A percentile compares a stretch with the other conserved stretches of the same genome.
These are phyloP conservation scores for Paecilomyces niveus DNA, from an alignment of 2,329 filamentous ascomycete species.

Conservation along the genomic window DNA sequence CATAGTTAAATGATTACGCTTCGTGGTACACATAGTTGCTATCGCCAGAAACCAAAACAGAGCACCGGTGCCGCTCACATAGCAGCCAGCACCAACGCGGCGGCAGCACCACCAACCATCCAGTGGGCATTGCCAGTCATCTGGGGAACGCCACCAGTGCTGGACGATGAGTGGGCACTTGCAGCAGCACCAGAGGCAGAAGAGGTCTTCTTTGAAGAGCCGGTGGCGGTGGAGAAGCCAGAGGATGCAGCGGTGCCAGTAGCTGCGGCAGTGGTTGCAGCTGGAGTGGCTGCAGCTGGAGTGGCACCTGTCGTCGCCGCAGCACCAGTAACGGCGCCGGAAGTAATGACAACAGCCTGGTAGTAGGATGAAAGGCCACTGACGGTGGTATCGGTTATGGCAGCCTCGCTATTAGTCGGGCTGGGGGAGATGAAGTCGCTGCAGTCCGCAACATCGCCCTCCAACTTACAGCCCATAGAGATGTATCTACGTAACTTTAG, in stretches of 20 bases:
- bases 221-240: not conserved
- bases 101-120: slow-evolving; percentile 8
- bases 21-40: not conserved
- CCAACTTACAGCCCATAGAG: not conserved
- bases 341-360: not conserved
- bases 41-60: not conserved
- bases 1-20: not conserved
- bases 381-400: not conserved
- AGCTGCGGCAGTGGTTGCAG: not conserved
- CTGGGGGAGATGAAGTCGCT: not conserved
- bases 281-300: slow-evolving; percentile 1
- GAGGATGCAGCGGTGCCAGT: not conserved
- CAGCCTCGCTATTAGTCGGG: not conserved
- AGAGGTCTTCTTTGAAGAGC: not conserved
- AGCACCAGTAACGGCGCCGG: not conserved
- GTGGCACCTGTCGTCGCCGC: not conserved
- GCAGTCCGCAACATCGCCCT: not conserved
- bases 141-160: slow-evolving; percentile 6
- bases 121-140: slow-evolving; percentile 6
- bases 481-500: not conserved
- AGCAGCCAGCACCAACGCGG: slow-evolving; percentile 6
- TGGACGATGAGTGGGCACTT: not conserved
- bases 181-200: slow-evolving; percentile 1
- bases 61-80: slow-evolving; percentile 1
- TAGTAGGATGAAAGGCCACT: not conserved